A percentile compares a stretch with the other conserved stretches of the same genome.
These are phyloP conservation scores for Globisporangium lucens DNA, from an alignment of 352 stramenopile species.

Conservation along the genomic window DNA sequence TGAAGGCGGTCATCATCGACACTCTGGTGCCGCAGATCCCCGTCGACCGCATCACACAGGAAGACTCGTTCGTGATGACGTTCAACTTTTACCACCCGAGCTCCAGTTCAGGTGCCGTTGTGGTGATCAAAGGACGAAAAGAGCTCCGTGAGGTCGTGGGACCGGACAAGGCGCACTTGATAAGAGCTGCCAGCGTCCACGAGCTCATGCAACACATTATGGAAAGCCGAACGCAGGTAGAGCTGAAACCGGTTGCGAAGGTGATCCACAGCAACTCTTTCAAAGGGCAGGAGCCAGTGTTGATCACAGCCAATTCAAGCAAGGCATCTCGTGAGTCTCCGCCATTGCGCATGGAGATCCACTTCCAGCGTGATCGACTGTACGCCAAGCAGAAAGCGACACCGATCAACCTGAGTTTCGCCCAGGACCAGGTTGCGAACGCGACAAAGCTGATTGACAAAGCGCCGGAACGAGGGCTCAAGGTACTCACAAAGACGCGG, in stretches of 20 bases:
- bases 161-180: conserved; percentile 41
- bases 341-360: conserved; percentile 24
- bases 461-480: conserved; percentile 44
- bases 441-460: conserved; percentile 58
- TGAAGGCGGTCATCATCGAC: conserved; percentile 42
- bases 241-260: conserved; percentile 15
- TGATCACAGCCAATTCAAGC: not conserved
- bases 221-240: conserved; percentile 32
- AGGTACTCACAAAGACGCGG: conserved; percentile 50
- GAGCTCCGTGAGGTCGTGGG: conserved; percentile 66
- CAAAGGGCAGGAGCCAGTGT: not conserved
- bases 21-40: conserved; percentile 27
- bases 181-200: conserved; percentile 33
- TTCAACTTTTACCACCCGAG: conserved; percentile 60
- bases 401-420: conserved; percentile 34
- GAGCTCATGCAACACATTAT: conserved; percentile 59
- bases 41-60: conserved; percentile 42
- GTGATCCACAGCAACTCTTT: conserved; percentile 15
- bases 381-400: conserved; percentile 70
- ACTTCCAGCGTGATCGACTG: conserved; percentile 54
- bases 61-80: conserved; percentile 52
- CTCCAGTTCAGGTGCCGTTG: conserved; percentile 28
- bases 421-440: conserved; percentile 35
- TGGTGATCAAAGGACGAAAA: conserved; percentile 32
- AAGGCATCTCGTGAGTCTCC: not conserved